Evolutionary conservation across 2,329 filamentous ascomycete genomes (phyloP).

Genomic region (Lecanicillium sp.): DNA sequence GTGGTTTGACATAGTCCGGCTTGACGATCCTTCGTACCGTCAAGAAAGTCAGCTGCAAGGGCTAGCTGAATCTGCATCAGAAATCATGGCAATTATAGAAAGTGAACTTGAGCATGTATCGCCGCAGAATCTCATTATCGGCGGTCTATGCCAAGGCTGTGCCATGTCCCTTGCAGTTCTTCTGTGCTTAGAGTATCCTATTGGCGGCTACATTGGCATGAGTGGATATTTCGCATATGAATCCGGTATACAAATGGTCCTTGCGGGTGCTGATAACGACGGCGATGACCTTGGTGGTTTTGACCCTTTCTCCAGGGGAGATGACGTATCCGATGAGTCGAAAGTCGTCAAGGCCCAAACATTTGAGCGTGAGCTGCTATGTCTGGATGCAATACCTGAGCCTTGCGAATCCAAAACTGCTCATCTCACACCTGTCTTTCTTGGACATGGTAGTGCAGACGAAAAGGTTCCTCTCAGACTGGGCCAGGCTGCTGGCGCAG

Average conservation of each 20-base stretch:
- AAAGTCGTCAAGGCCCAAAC: conserved; percentile 16
- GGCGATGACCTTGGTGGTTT: conserved; percentile 12
- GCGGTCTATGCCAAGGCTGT: conserved; percentile 46
- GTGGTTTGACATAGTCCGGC: conserved; percentile 41
- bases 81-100: conserved; percentile 24
- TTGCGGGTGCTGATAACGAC: too few species aligned
- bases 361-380: conserved; percentile 20
- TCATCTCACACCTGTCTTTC: conserved; percentile 28
- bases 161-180: conserved; percentile 34
- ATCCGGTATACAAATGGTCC: conserved; percentile 21
- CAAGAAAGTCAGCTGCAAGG: conserved; percentile 35
- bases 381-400: not conserved
- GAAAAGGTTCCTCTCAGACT: conserved; percentile 24
- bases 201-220: conserved; percentile 39
- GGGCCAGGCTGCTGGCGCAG: conserved; percentile 21
- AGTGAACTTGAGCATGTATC: conserved; percentile 22
- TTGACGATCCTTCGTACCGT: conserved; percentile 29
- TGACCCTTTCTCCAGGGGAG: conserved; percentile 15
- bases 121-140: conserved; percentile 34
- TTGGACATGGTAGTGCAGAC: conserved; percentile 33
- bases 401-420: conserved; percentile 2
- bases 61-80: conserved; percentile 29
- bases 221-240: conserved; percentile 36
- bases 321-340: conserved; percentile 8
- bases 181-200: conserved; percentile 24